These are phyloP conservation scores for Posidonia oceanica DNA, from an alignment of 116 monocot genomes.

Conservation along the genomic window DNA sequence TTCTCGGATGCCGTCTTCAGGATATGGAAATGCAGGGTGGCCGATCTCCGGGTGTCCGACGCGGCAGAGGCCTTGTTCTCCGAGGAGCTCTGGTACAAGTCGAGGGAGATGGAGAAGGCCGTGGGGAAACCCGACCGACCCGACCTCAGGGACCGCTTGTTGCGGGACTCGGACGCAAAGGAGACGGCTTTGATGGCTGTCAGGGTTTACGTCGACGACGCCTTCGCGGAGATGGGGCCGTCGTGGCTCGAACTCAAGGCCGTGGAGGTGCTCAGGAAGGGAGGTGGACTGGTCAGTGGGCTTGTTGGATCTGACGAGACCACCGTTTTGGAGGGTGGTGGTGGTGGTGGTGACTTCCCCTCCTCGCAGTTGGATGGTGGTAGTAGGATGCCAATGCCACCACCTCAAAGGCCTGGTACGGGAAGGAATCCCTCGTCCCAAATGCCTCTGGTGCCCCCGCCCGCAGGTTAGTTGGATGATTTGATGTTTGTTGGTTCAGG, in stretches of 20 bases:
- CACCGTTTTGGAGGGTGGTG: background rate
- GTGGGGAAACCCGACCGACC: slow-evolving; percentile 8
- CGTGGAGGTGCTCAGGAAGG: background rate
- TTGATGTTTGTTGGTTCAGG: too few species aligned
- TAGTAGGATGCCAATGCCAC: too few species aligned
- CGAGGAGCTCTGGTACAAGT: slow-evolving; percentile 11
- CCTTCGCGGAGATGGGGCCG: slow-evolving; percentile 24
- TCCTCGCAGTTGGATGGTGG: background rate
- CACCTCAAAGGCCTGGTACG: too few species aligned
- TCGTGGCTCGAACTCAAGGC: slow-evolving; percentile 29
- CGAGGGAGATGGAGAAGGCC: slow-evolving; percentile 30
- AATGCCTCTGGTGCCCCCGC: too few species aligned
- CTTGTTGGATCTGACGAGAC: background rate
- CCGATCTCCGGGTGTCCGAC: slow-evolving; percentile 24
- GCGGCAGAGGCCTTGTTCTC: slow-evolving; percentile 23
- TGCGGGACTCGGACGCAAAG: slow-evolving; percentile 6
- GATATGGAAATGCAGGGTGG: slow-evolving; percentile 31
- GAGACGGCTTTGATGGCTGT: slow-evolving; percentile 19
- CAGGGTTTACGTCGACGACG: slow-evolving; percentile 23
- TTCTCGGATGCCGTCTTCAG: slow-evolving; percentile 14
- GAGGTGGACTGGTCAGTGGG: background rate
- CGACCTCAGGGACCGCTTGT: slow-evolving; percentile 6
- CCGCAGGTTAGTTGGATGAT: too few species aligned
- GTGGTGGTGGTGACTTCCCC: background rate
- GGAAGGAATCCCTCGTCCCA: too few species aligned